Evolutionary conservation across 768 basidiomycete genomes (phyloP).

Genomic region (Agaricus subrufescens): DNA sequence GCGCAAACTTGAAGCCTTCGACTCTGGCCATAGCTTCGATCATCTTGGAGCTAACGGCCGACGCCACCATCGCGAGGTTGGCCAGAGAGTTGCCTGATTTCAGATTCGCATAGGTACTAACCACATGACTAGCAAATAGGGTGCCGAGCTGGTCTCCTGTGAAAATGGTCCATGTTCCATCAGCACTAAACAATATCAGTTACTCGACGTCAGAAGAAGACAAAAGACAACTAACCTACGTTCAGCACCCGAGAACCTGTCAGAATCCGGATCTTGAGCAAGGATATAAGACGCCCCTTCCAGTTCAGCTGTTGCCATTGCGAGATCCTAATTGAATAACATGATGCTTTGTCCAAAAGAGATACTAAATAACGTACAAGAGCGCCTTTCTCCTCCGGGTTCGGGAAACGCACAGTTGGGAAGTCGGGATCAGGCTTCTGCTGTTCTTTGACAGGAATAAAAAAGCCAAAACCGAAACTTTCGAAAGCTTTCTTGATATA

Average conservation of each 20-base stretch:
- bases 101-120: constrained; percentile 37
- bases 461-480: constrained; percentile 53
- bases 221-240: constrained; percentile 37
- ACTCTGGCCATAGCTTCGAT: constrained; percentile 65
- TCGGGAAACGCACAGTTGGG: constrained; percentile 80
- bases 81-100: constrained; percentile 34
- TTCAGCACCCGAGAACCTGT: constrained; percentile 78
- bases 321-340: constrained; percentile 51
- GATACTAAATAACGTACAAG: constrained; percentile 14
- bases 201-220: not conserved
- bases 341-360: not conserved
- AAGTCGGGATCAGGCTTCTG: constrained; percentile 78
- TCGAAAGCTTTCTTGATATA: constrained; percentile 57
- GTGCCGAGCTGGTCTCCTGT: constrained; percentile 83
- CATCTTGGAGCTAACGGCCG: constrained; percentile 91
- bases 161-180: constrained; percentile 64
- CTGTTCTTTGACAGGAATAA: constrained; percentile 62
- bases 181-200: constrained; percentile 23
- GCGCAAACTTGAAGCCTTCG: constrained; percentile 81
- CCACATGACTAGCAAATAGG: constrained; percentile 37
- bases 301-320: constrained; percentile 55
- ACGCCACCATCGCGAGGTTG: constrained; percentile 81
- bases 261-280: constrained; percentile 88
- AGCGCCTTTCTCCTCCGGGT: constrained; percentile 85
- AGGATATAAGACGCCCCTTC: constrained; percentile 60